A percentile compares a stretch with the other conserved stretches of the same genome.
Evolutionary conservation across 345 rosid genomes (phyloP).

Genomic region (Jatropha curcas): DNA sequence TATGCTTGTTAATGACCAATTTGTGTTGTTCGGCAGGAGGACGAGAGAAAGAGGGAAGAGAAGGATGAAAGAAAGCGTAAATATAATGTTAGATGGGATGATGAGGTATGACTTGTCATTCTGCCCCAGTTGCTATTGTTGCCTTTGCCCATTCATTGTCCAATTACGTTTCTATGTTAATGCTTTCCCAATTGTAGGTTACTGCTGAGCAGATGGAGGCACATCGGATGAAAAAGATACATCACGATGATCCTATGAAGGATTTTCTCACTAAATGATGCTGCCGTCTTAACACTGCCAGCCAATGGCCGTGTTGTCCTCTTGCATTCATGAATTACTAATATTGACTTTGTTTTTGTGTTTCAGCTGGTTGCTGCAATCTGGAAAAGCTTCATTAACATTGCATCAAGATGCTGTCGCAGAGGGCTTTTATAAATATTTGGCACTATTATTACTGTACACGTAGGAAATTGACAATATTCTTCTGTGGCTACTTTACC

Average conservation of each 20-base stretch:
- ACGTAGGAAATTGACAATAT: too few relatives aligned
- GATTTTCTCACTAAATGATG: too few relatives aligned
- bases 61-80: slow-evolving; percentile 44
- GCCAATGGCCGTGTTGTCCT: too few relatives aligned
- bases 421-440: too few relatives aligned
- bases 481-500: too few relatives aligned
- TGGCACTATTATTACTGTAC: too few relatives aligned
- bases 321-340: too few relatives aligned
- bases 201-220: slow-evolving; percentile 72
- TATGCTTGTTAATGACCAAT: neutral
- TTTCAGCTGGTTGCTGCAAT: too few relatives aligned
- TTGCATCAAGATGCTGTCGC: too few relatives aligned
- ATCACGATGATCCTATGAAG: slow-evolving; percentile 50
- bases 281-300: too few relatives aligned
- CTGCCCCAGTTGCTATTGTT: neutral
- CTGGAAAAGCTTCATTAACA: too few relatives aligned
- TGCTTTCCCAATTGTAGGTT: slow-evolving; percentile 33
- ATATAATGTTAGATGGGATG: slow-evolving; percentile 48
- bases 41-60: slow-evolving; percentile 38
- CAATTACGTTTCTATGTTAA: neutral
- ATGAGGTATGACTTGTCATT: slow-evolving; percentile 31
- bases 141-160: neutral
- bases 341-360: too few relatives aligned
- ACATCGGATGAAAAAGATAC: slow-evolving; percentile 42
- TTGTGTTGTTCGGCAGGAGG: slow-evolving; percentile 23